Evolutionary conservation across 441 rosid genomes (phyloP), one percentile per base, ranked within the genome.

Genomic region (Syzygium malaccense): DNA sequence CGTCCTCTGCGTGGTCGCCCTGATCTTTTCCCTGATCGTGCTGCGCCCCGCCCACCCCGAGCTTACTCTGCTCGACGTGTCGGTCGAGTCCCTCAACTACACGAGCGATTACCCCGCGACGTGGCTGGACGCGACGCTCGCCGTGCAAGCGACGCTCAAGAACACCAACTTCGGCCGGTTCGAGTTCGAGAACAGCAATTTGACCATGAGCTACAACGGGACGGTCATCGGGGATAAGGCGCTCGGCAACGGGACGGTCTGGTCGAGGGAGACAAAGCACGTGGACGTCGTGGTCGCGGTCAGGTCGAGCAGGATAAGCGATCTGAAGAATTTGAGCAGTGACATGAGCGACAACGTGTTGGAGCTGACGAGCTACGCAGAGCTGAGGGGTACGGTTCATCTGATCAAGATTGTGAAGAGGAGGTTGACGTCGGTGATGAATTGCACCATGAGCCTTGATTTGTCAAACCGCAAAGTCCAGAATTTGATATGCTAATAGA

Each of bases 341-440:
- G 90, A 89, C 32, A 30, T 89, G 71, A 37, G 54, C 28, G 49
- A 71, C 32, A 88, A 88, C 78, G 33, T 20, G 25, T 19, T 89
- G 85, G 54, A 30, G 85, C 71, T 89, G 87, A 88, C 32, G 3
- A 55, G 85, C 41, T 20, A 86, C 49, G 89, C 85, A n/a, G 20
- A 25, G 32, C 19, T 89, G 68, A 83, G 45, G 45, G 90, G 90
- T 19, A 85, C 33, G 55, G 86, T 89, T 26, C 66, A 55, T 2
- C 64, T 89, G 54, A 26, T 87, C 84, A 60, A 56, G 80, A 86
- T 89, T 6, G 54, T 89, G 7, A 87, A 85, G 88, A 87, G 66
- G 86, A 75, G 68, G 33, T 62, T 57, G 87, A 62, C 71, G 30
- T 23, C 88, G 57, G 88, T 48, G 88, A 83, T 89, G 90, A 85